Conservation (phyloP, 129 eudicot species). For the Flaveria trinervia region DNA sequence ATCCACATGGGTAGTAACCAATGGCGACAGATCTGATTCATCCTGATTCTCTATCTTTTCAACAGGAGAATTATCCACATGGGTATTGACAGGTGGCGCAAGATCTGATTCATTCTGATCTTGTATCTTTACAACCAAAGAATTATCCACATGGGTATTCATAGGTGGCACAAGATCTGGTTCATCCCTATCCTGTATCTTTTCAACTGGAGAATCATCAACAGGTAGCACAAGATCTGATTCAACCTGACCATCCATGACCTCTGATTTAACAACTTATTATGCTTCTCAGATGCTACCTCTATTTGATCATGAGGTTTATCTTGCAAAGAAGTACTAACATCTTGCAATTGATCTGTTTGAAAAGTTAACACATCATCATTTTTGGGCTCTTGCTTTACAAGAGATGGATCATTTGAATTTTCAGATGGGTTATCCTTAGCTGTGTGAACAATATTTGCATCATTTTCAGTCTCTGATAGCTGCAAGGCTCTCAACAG, state of each 20-base stretch:
- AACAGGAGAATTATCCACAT: slow-evolving; percentile 31
- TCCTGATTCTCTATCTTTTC: slow-evolving; percentile 17
- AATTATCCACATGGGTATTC: slow-evolving; percentile 30
- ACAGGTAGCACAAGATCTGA: slow-evolving; percentile 22
- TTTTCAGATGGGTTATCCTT: slow-evolving; percentile 14
- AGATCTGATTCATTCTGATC: slow-evolving; percentile 27
- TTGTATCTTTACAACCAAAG: slow-evolving; percentile 32
- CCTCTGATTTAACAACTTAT: slow-evolving; percentile 22
- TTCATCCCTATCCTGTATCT: slow-evolving; percentile 26
- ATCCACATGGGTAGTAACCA: slow-evolving; percentile 25
- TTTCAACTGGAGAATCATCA: slow-evolving; percentile 36
- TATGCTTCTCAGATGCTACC: slow-evolving; percentile 25
- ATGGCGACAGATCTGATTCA: slow-evolving; percentile 24
- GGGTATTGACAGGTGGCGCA: slow-evolving; percentile 31
- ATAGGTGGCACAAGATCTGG: slow-evolving; percentile 24
- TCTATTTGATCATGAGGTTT: slow-evolving; percentile 24
- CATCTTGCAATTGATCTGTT: slow-evolving; percentile 32
- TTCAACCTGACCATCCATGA: slow-evolving; percentile 18
- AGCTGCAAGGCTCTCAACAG: slow-evolving; percentile 61
- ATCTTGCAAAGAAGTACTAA: slow-evolving; percentile 36
- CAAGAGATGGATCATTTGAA: slow-evolving; percentile 37
- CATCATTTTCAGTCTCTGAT: slow-evolving; percentile 52
- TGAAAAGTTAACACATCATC: slow-evolving; percentile 38
- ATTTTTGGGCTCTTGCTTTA: slow-evolving; percentile 29
- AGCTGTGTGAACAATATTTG: slow-evolving; percentile 13